Conservation (phyloP, 108 stramenopile species). For the Nitzschia inconspicua region DNA sequence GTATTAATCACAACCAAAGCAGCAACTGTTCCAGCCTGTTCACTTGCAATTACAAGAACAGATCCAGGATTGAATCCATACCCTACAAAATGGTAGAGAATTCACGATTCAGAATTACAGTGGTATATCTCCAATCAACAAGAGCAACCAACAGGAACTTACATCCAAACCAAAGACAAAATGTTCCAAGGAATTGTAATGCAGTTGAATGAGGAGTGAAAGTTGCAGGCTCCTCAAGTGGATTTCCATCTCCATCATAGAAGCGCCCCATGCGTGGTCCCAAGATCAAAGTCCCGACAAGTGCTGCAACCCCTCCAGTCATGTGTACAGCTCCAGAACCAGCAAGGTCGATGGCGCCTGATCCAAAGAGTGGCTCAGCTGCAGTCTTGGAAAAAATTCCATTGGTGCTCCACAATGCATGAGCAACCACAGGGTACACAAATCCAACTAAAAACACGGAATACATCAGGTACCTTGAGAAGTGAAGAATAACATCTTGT, state of each 20-base stretch:
- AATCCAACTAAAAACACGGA: conserved; percentile 71
- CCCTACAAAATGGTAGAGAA: too few species aligned
- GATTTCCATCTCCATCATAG: conserved; percentile 62
- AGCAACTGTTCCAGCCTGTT: conserved; percentile 35
- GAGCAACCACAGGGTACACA: conserved; percentile 84
- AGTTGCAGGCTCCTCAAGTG: conserved; percentile 47
- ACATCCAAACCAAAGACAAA: conserved; percentile 87
- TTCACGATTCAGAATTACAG: too few species aligned
- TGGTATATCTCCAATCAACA: too few species aligned
- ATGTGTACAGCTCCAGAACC: conserved; percentile 91
- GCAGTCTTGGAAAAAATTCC: conserved; percentile 62
- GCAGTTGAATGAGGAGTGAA: conserved; percentile 74
- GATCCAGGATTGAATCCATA: conserved; percentile 94
- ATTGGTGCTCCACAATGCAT: conserved; percentile 67
- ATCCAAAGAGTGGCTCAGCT: conserved; percentile 48
- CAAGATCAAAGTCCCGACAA: conserved; percentile 70
- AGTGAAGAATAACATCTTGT: too few species aligned
- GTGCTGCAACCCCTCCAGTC: conserved; percentile 83
- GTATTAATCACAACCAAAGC: conserved; percentile 83
- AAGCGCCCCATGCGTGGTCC: conserved; percentile 88
- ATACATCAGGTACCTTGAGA: conserved; percentile 82
- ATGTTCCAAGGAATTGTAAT: conserved; percentile 39
- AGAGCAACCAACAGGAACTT: too few species aligned
- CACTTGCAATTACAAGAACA: conserved; percentile 46
- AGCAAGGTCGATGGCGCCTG: conserved; percentile 87